Evolutionary conservation across 768 basidiomycete genomes (phyloP).

Genomic region (Tricholoma furcatifolium): DNA sequence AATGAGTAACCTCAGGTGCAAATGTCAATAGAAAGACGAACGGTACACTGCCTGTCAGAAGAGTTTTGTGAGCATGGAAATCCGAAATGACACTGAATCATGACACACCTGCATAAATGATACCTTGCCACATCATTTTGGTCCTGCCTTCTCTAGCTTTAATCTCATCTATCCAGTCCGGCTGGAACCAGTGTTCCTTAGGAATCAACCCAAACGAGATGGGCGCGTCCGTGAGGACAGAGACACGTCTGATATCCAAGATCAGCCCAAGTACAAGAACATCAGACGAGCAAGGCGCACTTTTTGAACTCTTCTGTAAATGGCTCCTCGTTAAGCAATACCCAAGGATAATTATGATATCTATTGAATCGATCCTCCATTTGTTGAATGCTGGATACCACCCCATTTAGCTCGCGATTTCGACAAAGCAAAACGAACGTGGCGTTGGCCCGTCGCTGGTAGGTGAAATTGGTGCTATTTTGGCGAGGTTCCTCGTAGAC

Average conservation of each 20-base stretch:
- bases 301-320: conserved; percentile 73
- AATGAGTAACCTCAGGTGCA: background rate
- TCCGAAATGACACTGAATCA: background rate
- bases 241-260: conserved; percentile 25
- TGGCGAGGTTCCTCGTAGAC: conserved; percentile 1
- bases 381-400: conserved; percentile 56
- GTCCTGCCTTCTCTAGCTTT: conserved; percentile 58
- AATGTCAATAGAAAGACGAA: conserved; percentile 33
- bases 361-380: conserved; percentile 87
- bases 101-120: conserved; percentile 57
- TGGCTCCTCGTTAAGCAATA: conserved; percentile 81
- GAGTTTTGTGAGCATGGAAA: conserved; percentile 7
- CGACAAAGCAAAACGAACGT: conserved; percentile 75
- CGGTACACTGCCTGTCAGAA: conserved; percentile 64
- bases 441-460: conserved; percentile 57
- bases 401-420: conserved; percentile 52
- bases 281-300: conserved; percentile 30
- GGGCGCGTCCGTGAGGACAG: conserved; percentile 54
- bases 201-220: conserved; percentile 74
- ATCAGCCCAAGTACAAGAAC: background rate
- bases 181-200: conserved; percentile 76
- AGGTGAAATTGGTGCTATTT: conserved; percentile 9
- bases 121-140: conserved; percentile 59
- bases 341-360: conserved; percentile 72
- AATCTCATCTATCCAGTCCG: conserved; percentile 76